phyloP scores from a whole-genome alignment of 768 basidiomycete genomes.

The Candolleomyces aberdarensis region DNA sequence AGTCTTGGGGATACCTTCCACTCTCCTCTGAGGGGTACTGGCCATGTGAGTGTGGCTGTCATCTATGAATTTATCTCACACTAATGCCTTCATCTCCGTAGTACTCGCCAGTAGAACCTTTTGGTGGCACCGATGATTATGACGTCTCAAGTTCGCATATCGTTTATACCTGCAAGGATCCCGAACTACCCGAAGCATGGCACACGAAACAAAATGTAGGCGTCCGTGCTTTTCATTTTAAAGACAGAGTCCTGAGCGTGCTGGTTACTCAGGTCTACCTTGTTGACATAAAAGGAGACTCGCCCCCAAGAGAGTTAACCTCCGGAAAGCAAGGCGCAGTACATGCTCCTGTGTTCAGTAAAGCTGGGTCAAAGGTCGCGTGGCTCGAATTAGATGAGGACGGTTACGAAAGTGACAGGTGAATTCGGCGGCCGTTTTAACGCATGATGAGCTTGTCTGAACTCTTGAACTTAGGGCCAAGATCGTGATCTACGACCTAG shows the following conservation, averaged over 20 bases:
- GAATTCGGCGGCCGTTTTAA: conserved; percentile 7
- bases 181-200: conserved; percentile 67
- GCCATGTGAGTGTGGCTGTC: conserved; percentile 50
- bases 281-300: conserved; percentile 51
- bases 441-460: not conserved
- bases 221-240: not conserved
- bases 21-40: conserved; percentile 63
- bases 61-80: not conserved
- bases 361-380: conserved; percentile 65
- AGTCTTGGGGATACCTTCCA: conserved; percentile 47
- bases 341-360: conserved; percentile 66
- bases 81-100: conserved; percentile 20
- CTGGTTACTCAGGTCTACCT: conserved; percentile 56
- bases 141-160: conserved; percentile 68
- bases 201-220: conserved; percentile 88
- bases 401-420: conserved; percentile 88
- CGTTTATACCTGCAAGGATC: conserved; percentile 85
- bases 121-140: conserved; percentile 82
- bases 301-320: conserved; percentile 65
- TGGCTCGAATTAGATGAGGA: conserved; percentile 89
- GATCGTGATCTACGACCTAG: conserved; percentile 76
- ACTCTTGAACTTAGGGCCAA: conserved; percentile 47
- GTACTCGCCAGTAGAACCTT: conserved; percentile 79
- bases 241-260: not conserved
- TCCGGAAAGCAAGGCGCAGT: conserved; percentile 84